phyloP scores from a whole-genome alignment of 2,329 filamentous ascomycete species.

The Periconia sp. region DNA sequence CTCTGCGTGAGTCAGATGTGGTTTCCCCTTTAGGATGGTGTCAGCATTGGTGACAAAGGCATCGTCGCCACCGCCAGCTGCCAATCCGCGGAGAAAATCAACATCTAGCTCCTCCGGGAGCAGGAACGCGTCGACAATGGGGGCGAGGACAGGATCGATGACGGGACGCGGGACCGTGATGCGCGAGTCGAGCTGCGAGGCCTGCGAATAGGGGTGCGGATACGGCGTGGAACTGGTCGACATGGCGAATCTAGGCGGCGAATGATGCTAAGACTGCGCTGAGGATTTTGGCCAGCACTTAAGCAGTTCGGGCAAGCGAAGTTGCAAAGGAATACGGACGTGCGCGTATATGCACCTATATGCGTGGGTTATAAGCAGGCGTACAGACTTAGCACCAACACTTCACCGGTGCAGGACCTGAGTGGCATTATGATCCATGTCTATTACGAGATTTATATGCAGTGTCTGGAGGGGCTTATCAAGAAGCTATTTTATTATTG shows the following conservation, averaged over 20 bases:
- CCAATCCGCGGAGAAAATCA: slow-evolving; percentile 13
- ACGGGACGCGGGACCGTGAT: slow-evolving; percentile 12
- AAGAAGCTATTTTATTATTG: no score
- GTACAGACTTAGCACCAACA: no score
- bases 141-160: slow-evolving; percentile 8
- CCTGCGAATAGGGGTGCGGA: slow-evolving; percentile 13
- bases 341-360: no score
- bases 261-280: background rate
- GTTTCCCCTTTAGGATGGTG: slow-evolving; percentile 63
- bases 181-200: slow-evolving; percentile 13
- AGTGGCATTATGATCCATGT: no score
- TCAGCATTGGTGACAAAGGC: slow-evolving; percentile 49
- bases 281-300: no score
- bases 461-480: no score
- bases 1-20: slow-evolving; percentile 58
- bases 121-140: slow-evolving; percentile 11
- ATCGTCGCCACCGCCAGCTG: slow-evolving; percentile 48
- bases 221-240: slow-evolving; percentile 1
- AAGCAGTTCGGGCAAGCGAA: no score
- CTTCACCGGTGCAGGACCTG: no score
- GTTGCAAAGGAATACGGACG: no score
- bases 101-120: slow-evolving; percentile 17
- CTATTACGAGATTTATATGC: no score
- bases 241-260: background rate
- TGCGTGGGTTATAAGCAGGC: no score